Percentiles rank a stretch among this genome's conserved stretches.
Evolutionary conservation across 257 asterid genomes (phyloP).

Genomic region (Prunella vulgaris): DNA sequence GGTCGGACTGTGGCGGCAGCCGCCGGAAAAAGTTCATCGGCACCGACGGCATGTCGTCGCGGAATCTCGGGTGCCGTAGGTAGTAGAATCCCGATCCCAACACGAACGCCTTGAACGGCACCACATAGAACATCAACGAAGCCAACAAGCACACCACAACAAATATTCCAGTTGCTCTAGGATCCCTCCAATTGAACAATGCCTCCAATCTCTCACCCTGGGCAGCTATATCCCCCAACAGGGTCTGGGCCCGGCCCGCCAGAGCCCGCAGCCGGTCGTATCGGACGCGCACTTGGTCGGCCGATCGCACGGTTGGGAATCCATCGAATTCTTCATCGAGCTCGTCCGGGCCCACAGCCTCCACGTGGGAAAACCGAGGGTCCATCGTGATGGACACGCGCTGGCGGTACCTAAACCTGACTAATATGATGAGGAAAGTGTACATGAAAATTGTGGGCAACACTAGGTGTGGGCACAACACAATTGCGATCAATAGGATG

Average conservation of each 20-base stretch:
- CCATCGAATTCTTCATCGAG: conserved; percentile 84
- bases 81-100: conserved; percentile 63
- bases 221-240: conserved; percentile 77
- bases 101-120: conserved; percentile 65
- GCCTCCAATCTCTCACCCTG: conserved; percentile 93
- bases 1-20: conserved; percentile 78
- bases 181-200: conserved; percentile 83
- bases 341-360: conserved; percentile 67
- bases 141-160: conserved; percentile 59
- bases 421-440: conserved; percentile 48
- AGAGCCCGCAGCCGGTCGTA: conserved; percentile 74
- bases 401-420: conserved; percentile 56
- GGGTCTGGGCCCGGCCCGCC: conserved; percentile 84
- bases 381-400: conserved; percentile 56
- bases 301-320: conserved; percentile 55
- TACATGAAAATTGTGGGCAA: conserved; percentile 72
- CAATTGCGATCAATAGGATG: conserved; percentile 50
- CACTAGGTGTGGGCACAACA: conserved; percentile 68
- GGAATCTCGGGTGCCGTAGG: conserved; percentile 85
- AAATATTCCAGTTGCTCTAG: conserved; percentile 78
- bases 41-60: conserved; percentile 80
- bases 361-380: conserved; percentile 52
- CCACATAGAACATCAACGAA: conserved; percentile 58
- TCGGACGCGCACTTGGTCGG: conserved; percentile 52
- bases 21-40: conserved; percentile 77